Base-by-base conservation (phyloP, 352 stramenopile species). In the Phytophthora litchii region DNA sequence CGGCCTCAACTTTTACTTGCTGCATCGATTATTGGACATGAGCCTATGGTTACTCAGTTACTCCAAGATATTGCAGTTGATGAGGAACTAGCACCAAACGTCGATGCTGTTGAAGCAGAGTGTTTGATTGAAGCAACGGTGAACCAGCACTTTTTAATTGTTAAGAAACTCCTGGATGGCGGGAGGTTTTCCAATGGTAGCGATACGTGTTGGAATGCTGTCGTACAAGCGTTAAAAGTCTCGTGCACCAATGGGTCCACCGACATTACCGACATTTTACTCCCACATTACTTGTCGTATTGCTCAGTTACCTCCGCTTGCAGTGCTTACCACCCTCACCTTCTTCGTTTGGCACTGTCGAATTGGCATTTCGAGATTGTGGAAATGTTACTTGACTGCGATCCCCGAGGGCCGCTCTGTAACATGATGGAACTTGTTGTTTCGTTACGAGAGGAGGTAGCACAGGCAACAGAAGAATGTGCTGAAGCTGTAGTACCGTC, bases 361-460 rank as follows among this genome's bases (percentile, higher is more conserved):
- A 54, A 59, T 40, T 16, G 23, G 14, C 58, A 63, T 49, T 61
- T 72, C 13, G 38, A 72, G 4, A 45, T 67, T 2, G 54, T 72
- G 20, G 36, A 73, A 29, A 7, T 67, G 11, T 27, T 78, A 12
- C 57, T 78, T 4, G 23, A 55, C 27, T 70, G 62, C 21, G 70
- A 78, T 36, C 61, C 66, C 12, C 65, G 70, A 23, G 70, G 70
- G 7, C 27, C 17, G 4, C 34, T 78, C 16, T 62, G 58, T 16
- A 68, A 67, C 25, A 47, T 67, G n/a, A 40, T 65, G 29, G 31
- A 70, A 13, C 57, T 78, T 9, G 42, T 78, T 3, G 35, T 51
- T 20, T 38, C 45, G n/a, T 32, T 78, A 5, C 29, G 51, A 11
- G 52, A 62, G 16, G 49, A 56, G 47, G n/a, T 45, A 29, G 27